A percentile compares a stretch with the other conserved stretches of the same genome.
phyloP scores from a whole-genome alignment of 805 yeast species.

The Clavispora fructus region DNA sequence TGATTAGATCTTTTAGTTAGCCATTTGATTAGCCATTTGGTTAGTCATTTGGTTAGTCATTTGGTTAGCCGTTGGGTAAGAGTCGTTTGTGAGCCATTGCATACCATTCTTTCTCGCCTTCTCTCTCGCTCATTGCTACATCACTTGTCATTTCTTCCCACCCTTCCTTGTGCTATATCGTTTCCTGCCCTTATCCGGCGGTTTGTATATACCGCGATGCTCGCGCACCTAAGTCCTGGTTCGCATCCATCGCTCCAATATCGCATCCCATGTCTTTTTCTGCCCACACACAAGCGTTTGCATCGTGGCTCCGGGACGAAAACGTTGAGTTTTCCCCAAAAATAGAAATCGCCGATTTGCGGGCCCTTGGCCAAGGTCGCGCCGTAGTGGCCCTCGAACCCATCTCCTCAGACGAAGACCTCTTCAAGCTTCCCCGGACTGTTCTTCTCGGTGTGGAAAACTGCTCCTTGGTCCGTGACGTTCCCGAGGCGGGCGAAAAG shows the following conservation, averaged over 20 bases:
- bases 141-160: too few relatives aligned
- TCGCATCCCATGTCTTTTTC: constrained; percentile 4
- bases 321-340: constrained; percentile 51
- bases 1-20: too few relatives aligned
- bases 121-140: too few relatives aligned
- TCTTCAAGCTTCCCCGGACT: constrained; percentile 65
- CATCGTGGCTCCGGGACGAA: constrained; percentile 22
- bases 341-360: constrained; percentile 55
- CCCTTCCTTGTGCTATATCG: too few relatives aligned
- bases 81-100: too few relatives aligned
- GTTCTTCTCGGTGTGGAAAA: constrained; percentile 57
- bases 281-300: constrained; percentile 17
- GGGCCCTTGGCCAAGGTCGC: constrained; percentile 64
- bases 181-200: too few relatives aligned
- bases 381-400: constrained; percentile 64
- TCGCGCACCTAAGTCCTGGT: neutral
- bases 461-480: constrained; percentile 37
- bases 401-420: constrained; percentile 54
- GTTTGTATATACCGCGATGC: neutral
- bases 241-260: too few relatives aligned
- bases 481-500: constrained; percentile 25
- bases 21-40: too few relatives aligned
- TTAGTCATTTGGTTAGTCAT: too few relatives aligned
- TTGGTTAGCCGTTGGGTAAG: too few relatives aligned
- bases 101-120: too few relatives aligned